These are phyloP conservation scores for Theobroma cacao DNA, from an alignment of 345 rosid species.

Conservation along the genomic window DNA sequence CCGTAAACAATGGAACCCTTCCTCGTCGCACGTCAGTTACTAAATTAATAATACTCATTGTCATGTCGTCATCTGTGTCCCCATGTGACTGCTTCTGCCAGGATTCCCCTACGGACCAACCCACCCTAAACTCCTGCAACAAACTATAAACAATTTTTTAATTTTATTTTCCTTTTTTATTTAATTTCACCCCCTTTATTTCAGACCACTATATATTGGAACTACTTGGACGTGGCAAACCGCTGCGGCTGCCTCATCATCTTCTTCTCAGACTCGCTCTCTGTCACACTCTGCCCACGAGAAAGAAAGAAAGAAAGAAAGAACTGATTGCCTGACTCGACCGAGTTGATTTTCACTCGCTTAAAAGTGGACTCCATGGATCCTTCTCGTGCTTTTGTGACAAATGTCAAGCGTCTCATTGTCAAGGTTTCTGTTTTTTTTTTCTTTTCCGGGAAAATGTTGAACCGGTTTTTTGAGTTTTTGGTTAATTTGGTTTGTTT, in stretches of 20 bases:
- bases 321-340: neutral
- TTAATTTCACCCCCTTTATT: too few species aligned
- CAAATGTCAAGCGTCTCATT: conserved; percentile 46
- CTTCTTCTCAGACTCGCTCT: neutral
- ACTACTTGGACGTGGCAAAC: conserved; percentile 4
- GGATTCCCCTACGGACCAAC: conserved; percentile 1
- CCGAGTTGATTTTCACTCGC: neutral
- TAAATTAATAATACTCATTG: neutral
- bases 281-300: neutral
- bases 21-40: too few species aligned
- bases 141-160: neutral
- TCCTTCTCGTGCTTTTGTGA: conserved; percentile 42
- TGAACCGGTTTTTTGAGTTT: neutral
- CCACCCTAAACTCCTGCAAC: neutral
- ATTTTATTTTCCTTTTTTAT: neutral
- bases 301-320: neutral
- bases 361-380: conserved; percentile 18
- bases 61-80: neutral
- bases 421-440: conserved; percentile 32
- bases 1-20: too few species aligned
- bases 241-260: neutral
- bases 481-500: neutral
- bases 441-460: neutral
- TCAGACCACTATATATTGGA: neutral
- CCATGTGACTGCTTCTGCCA: neutral